A percentile compares a stretch with the other conserved stretches of the same genome.
These are phyloP conservation scores for Citrus reticulata DNA, from an alignment of 345 rosid species.

Conservation along the genomic window DNA sequence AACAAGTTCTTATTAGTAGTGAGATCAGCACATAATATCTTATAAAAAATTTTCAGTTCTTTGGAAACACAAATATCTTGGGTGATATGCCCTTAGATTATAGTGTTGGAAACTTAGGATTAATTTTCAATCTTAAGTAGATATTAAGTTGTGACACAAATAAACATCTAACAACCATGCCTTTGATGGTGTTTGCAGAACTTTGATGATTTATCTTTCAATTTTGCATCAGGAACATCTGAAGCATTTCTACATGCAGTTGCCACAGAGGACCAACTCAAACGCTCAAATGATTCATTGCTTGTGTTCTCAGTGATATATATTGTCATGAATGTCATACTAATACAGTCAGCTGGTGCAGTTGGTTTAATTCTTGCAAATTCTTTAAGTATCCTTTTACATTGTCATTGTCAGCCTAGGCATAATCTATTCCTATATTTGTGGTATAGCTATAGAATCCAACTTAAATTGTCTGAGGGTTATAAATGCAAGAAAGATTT, in stretches of 20 bases:
- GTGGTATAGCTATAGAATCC: not conserved
- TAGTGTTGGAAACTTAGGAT: not conserved
- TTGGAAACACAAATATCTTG: not conserved
- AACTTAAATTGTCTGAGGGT: not conserved
- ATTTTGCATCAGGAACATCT: constrained; percentile 70
- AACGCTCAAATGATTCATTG: constrained; percentile 71
- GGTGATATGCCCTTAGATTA: not conserved
- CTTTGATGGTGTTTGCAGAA: not conserved
- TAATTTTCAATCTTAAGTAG: not conserved
- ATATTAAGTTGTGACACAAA: not conserved
- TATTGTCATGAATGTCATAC: constrained; percentile 51
- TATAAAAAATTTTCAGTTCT: not conserved
- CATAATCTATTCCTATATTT: not conserved
- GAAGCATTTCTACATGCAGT: constrained; percentile 95
- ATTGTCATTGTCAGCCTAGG: not conserved
- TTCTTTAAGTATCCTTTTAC: constrained; percentile 72
- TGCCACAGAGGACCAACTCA: constrained; percentile 73
- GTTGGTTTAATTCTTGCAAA: constrained; percentile 90
- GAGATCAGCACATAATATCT: not conserved
- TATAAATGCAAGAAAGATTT: not conserved
- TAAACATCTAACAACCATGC: not conserved
- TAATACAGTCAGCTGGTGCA: constrained; percentile 77
- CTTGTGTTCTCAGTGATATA: constrained; percentile 69
- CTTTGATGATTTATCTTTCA: constrained; percentile 11
- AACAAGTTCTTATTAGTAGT: not conserved